Conservation (phyloP, 805 yeast genomes). For the Metschnikowia drakensbergensis region DNA sequence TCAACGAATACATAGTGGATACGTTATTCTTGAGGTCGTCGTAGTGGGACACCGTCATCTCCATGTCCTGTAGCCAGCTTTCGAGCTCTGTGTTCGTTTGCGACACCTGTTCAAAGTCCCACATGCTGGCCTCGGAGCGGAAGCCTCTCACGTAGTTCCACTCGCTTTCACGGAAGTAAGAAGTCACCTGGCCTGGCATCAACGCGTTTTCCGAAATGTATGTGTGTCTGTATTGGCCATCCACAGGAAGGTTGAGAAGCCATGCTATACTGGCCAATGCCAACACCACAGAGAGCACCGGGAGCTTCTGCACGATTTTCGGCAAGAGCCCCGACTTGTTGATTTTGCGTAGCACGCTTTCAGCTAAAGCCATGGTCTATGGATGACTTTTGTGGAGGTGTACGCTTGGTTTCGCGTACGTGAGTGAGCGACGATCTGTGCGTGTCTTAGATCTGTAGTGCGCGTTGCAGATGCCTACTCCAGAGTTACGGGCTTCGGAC, state of each 20-base stretch:
- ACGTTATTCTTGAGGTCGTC: slow-evolving; percentile 24
- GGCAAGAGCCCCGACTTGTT: slow-evolving; percentile 40
- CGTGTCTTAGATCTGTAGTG: neutral
- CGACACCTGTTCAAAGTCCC: slow-evolving; percentile 24
- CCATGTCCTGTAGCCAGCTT: slow-evolving; percentile 65
- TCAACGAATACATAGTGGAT: slow-evolving; percentile 62
- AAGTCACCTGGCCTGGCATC: slow-evolving; percentile 93
- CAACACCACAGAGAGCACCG: slow-evolving; percentile 30
- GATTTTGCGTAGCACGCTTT: slow-evolving; percentile 35
- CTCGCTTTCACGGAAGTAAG: slow-evolving; percentile 88
- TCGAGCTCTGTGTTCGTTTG: slow-evolving; percentile 46
- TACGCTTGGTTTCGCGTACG: slow-evolving; percentile 1
- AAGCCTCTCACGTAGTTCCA: slow-evolving; percentile 91
- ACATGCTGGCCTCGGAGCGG: slow-evolving; percentile 52
- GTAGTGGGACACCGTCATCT: slow-evolving; percentile 55
- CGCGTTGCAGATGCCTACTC: neutral
- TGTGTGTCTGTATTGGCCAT: slow-evolving; percentile 78
- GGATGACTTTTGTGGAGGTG: slow-evolving; percentile 1
- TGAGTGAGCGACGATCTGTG: neutral
- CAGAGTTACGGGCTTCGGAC: neutral
- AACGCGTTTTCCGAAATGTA: slow-evolving; percentile 94
- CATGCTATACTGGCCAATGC: slow-evolving; percentile 35
- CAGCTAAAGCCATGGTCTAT: slow-evolving; percentile 41
- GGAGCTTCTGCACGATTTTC: slow-evolving; percentile 30
- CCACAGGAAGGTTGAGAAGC: slow-evolving; percentile 65